Percentiles rank a stretch among this genome's conserved stretches.
Evolutionary conservation across 306 rosid genomes (phyloP).

Genomic region (Herpetospermum pedunculosum): DNA sequence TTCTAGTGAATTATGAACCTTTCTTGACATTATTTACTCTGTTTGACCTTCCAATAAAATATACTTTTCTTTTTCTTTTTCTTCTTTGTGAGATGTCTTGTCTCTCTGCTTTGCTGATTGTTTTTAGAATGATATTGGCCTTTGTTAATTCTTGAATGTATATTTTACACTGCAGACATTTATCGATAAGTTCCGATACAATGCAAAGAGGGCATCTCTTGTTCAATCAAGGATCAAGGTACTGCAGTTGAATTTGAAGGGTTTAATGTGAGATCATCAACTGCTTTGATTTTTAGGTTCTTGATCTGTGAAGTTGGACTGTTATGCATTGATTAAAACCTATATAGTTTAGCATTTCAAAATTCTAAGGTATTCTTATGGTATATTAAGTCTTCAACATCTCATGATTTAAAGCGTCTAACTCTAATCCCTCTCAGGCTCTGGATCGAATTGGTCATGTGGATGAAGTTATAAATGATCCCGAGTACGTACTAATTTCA

Average conservation of each 20-base stretch:
- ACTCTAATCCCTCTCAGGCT: conserved; percentile 37
- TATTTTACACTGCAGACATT: conserved; percentile 44
- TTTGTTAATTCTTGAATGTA: background rate
- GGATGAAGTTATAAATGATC: conserved; percentile 87
- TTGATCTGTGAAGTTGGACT: background rate
- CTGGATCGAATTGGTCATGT: conserved; percentile 86
- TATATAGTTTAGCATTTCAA: background rate
- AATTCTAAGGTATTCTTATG: background rate
- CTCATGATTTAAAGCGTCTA: background rate
- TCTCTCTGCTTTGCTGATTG: background rate
- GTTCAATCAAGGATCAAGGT: conserved; percentile 99
- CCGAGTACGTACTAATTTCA: conserved; percentile 61
- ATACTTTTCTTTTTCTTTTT: background rate
- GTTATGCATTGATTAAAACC: background rate
- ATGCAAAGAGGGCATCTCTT: conserved; percentile 98
- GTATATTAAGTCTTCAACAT: background rate
- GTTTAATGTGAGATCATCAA: background rate
- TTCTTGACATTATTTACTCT: background rate
- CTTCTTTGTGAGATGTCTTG: background rate
- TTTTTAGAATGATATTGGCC: background rate
- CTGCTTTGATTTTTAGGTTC: background rate
- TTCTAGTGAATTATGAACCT: background rate
- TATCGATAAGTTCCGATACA: conserved; percentile 94
- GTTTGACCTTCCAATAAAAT: background rate
- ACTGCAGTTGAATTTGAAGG: background rate